phyloP scores from a whole-genome alignment of 257 asterid genomes.

The Rhazya stricta region DNA sequence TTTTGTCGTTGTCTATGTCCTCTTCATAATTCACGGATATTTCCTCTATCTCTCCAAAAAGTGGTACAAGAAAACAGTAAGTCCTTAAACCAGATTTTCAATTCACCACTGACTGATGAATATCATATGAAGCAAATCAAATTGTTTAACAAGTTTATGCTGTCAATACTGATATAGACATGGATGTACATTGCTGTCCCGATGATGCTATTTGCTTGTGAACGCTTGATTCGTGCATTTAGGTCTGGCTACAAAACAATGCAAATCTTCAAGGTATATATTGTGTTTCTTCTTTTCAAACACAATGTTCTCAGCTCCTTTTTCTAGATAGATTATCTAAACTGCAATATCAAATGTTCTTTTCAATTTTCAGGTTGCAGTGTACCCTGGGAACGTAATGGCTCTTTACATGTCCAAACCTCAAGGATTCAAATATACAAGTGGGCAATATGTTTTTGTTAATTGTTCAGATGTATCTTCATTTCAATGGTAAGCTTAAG shows the following conservation, averaged over 20 bases:
- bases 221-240: constrained; percentile 29
- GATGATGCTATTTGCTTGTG: constrained; percentile 24
- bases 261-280: constrained; percentile 24
- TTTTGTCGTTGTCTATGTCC: constrained; percentile 56
- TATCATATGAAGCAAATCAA: background rate
- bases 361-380: constrained; percentile 44
- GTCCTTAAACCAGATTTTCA: background rate
- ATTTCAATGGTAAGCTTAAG: constrained; percentile 49
- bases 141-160: background rate
- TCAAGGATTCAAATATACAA: constrained; percentile 60
- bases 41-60: constrained; percentile 49
- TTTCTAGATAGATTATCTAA: background rate
- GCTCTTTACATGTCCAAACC: constrained; percentile 73
- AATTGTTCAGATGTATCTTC: constrained; percentile 67
- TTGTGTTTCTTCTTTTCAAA: background rate
- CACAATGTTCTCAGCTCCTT: background rate
- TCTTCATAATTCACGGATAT: constrained; percentile 73
- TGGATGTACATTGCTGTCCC: constrained; percentile 33
- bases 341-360: background rate
- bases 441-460: constrained; percentile 65
- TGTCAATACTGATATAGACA: constrained; percentile 15
- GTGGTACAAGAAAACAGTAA: constrained; percentile 79
- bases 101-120: background rate
- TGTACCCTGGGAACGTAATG: constrained; percentile 68
- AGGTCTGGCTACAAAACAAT: constrained; percentile 30